These are phyloP conservation scores for Vickermania spadyakhi DNA, from an alignment of 208 protist species.

Conservation along the genomic window DNA sequence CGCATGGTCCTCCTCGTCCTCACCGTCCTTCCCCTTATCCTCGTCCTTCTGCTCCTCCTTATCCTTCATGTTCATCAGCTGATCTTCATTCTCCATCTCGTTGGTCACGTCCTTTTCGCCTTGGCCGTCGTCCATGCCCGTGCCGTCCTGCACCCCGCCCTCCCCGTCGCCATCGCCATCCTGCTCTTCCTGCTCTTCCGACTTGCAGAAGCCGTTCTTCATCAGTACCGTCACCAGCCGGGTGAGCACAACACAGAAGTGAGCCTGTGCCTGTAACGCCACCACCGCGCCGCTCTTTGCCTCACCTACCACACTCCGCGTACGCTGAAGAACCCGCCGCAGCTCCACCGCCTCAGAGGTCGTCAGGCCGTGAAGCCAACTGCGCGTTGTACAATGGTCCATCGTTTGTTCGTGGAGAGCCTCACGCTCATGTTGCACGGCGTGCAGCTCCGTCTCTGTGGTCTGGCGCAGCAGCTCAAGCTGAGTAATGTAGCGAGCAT, in stretches of 20 bases:
- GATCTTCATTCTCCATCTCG: constrained; percentile 97
- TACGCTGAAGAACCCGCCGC: neutral
- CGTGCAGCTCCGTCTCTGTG: neutral
- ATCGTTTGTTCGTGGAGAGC: neutral
- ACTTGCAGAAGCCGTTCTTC: constrained; percentile 93
- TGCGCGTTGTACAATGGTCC: neutral
- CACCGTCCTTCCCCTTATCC: constrained; percentile 54
- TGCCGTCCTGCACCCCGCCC: constrained; percentile 79
- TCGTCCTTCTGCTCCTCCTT: constrained; percentile 84
- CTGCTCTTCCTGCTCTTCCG: constrained; percentile 76
- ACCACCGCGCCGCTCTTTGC: constrained; percentile 13
- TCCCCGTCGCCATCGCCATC: constrained; percentile 63
- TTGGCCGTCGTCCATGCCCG: constrained; percentile 98
- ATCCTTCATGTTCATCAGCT: constrained; percentile 90
- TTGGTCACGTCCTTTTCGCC: constrained; percentile 98
- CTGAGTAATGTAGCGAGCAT: neutral
- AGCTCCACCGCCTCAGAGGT: neutral
- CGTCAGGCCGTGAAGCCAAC: neutral
- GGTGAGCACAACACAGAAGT: constrained; percentile 76
- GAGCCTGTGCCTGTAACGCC: constrained; percentile 37
- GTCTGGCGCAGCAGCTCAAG: neutral
- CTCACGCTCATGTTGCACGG: neutral
- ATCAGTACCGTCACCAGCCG: constrained; percentile 87
- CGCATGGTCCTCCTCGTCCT: constrained; percentile 54
- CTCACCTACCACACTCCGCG: constrained; percentile 10